phyloP scores from a whole-genome alignment of 495 filamentous ascomycete species.

The Lepraria neglecta region DNA sequence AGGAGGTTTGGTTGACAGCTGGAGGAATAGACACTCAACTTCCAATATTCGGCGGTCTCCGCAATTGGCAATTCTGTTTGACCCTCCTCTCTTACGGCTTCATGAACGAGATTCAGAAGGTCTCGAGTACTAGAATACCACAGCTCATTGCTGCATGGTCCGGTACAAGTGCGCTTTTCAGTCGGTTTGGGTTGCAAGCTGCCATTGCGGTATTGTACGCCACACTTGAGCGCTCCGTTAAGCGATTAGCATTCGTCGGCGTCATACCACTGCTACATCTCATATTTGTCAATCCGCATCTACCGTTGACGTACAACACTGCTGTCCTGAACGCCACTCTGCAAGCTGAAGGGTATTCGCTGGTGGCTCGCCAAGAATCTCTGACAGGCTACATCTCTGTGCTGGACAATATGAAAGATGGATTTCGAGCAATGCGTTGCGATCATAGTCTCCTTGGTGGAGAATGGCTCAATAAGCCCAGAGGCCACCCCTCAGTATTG shows the following conservation, averaged over 20 bases:
- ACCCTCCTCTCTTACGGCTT: not conserved
- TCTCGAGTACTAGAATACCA: not conserved
- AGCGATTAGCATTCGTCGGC: slow-evolving; percentile 1
- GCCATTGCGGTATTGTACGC: slow-evolving; percentile 57
- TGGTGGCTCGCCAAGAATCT: slow-evolving; percentile 76
- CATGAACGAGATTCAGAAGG: slow-evolving; percentile 24
- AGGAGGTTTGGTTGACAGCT: slow-evolving; percentile 34
- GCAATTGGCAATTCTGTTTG: not conserved
- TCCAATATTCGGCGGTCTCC: too few relatives aligned
- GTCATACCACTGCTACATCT: slow-evolving; percentile 60
- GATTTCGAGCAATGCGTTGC: slow-evolving; percentile 80
- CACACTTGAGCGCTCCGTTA: slow-evolving; percentile 5
- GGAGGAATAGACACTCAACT: too few relatives aligned
- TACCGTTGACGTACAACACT: slow-evolving; percentile 46
- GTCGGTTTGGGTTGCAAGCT: slow-evolving; percentile 64
- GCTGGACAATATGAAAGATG: slow-evolving; percentile 60
- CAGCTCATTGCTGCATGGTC: not conserved
- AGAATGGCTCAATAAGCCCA: slow-evolving; percentile 65
- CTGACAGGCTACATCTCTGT: slow-evolving; percentile 89
- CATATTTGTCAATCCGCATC: slow-evolving; percentile 63
- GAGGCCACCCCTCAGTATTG: slow-evolving; percentile 35
- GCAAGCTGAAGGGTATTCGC: slow-evolving; percentile 40
- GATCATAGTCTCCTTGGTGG: slow-evolving; percentile 92
- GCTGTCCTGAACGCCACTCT: slow-evolving; percentile 59
- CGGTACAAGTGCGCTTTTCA: slow-evolving; percentile 57